These are phyloP conservation scores for Acanthamoeba castellanii DNA, from an alignment of 208 protist species.

Conservation along the genomic window DNA sequence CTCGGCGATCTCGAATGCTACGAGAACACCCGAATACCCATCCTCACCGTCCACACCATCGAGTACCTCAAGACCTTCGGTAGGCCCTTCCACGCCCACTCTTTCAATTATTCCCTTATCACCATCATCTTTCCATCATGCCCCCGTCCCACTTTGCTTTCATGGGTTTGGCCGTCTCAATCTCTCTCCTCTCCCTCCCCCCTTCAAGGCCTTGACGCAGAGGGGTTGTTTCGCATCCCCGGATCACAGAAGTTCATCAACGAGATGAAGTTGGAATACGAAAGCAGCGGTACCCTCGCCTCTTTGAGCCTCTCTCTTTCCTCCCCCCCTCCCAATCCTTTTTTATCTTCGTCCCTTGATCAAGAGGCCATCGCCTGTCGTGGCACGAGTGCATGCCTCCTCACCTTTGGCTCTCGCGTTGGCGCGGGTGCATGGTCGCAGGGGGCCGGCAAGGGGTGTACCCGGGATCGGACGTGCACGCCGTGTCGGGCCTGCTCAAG, in stretches of 20 bases:
- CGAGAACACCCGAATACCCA: slow-evolving; percentile 15
- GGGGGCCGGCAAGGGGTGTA: slow-evolving; percentile 9
- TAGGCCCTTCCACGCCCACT: background rate
- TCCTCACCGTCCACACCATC: slow-evolving; percentile 25
- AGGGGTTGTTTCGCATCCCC: slow-evolving; percentile 53
- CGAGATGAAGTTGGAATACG: slow-evolving; percentile 64
- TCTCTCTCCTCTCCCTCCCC: background rate
- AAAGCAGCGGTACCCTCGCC: background rate
- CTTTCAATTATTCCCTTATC: background rate
- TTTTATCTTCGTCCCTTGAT: background rate
- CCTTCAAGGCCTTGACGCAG: background rate
- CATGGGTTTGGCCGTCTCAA: background rate
- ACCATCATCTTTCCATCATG: background rate
- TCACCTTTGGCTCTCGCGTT: background rate
- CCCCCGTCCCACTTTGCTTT: background rate
- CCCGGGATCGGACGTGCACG: slow-evolving; percentile 35
- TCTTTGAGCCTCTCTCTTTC: background rate
- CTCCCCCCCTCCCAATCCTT: no score
- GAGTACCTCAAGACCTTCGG: slow-evolving; percentile 20
- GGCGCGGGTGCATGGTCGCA: background rate
- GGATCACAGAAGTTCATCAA: slow-evolving; percentile 57
- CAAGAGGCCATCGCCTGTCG: background rate
- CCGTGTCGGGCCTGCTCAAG: slow-evolving; percentile 64
- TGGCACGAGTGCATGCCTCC: background rate
- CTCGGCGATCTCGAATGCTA: background rate